Conservation (phyloP, 495 filamentous ascomycete genomes). For the Hypomontagnella monticulosa region DNA sequence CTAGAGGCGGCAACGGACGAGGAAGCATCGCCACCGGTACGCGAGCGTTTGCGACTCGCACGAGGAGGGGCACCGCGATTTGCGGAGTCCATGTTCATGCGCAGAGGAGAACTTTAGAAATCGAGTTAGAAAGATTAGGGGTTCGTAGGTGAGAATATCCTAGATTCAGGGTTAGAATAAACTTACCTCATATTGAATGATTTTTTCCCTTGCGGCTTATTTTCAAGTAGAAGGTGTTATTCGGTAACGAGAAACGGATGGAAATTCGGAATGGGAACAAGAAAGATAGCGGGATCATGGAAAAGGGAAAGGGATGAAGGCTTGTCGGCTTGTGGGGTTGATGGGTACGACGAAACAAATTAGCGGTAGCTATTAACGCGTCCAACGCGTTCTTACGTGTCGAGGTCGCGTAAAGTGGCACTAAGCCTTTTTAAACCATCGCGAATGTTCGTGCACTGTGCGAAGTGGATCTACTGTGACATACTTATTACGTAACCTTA, state of each 20-base stretch:
- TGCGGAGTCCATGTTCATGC: conserved; percentile 82
- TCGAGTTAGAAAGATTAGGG: conserved; percentile 14
- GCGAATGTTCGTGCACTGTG: neutral
- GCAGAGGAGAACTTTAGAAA: conserved; percentile 76
- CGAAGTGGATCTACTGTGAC: conserved; percentile 25
- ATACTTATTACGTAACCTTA: conserved; percentile 22
- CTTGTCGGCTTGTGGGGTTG: conserved; percentile 17
- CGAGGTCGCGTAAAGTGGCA: conserved; percentile 55
- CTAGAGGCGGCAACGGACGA: conserved; percentile 72
- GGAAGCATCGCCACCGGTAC: conserved; percentile 75
- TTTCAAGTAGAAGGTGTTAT: neutral
- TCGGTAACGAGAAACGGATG: neutral
- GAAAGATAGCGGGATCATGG: neutral
- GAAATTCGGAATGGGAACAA: neutral
- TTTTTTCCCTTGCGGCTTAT: conserved; percentile 2
- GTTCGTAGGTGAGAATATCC: neutral
- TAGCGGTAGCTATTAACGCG: neutral
- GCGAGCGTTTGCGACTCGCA: conserved; percentile 80
- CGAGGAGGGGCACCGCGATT: conserved; percentile 74
- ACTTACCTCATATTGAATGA: conserved; percentile 53
- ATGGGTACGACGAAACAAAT: conserved; percentile 28
- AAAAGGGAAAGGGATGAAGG: neutral
- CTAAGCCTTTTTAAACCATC: conserved; percentile 6
- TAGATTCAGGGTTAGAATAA: neutral
- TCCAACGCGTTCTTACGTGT: conserved; percentile 25